Percentiles rank a stretch among this genome's conserved stretches.
Conservation (phyloP, 2,329 filamentous ascomycete genomes). For the Fonsecaea pedrosoi region DNA sequence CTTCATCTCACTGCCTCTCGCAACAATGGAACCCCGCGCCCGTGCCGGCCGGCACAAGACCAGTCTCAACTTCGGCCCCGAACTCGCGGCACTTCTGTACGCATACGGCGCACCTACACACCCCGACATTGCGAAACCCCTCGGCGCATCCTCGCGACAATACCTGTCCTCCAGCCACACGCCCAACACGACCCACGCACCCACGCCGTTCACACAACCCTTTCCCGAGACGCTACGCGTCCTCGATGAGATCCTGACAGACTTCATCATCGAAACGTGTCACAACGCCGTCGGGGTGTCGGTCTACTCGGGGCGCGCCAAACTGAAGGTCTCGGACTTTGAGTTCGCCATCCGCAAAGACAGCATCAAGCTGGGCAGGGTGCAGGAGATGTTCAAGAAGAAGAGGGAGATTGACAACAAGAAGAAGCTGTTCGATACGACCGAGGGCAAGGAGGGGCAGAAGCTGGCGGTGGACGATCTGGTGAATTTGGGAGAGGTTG, state of each 20-base stretch:
- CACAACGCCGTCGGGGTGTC: slow-evolving; percentile 87
- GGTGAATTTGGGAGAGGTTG: slow-evolving; percentile 39
- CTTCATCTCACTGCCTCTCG: neutral
- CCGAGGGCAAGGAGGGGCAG: slow-evolving; percentile 32
- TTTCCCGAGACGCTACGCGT: slow-evolving; percentile 83
- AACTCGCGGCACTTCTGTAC: slow-evolving; percentile 64
- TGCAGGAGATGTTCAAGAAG: slow-evolving; percentile 87
- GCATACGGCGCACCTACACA: slow-evolving; percentile 53
- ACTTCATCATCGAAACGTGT: slow-evolving; percentile 93
- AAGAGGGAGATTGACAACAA: slow-evolving; percentile 85
- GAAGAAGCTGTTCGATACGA: slow-evolving; percentile 70
- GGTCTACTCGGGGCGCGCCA: slow-evolving; percentile 85
- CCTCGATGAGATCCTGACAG: slow-evolving; percentile 93
- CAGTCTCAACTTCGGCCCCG: slow-evolving; percentile 78
- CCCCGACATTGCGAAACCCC: slow-evolving; percentile 42
- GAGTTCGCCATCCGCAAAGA: slow-evolving; percentile 91
- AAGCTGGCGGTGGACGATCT: slow-evolving; percentile 37
- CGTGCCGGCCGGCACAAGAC: slow-evolving; percentile 80
- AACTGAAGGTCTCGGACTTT: slow-evolving; percentile 98
- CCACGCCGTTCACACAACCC: slow-evolving; percentile 77
- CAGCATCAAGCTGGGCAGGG: slow-evolving; percentile 82
- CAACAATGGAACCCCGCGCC: slow-evolving; percentile 73
- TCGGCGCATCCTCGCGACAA: slow-evolving; percentile 26
- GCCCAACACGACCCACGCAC: slow-evolving; percentile 51
- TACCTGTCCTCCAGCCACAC: slow-evolving; percentile 35